These are phyloP conservation scores for Nemophila menziesii DNA, from an alignment of 257 asterid genomes.

Conservation along the genomic window DNA sequence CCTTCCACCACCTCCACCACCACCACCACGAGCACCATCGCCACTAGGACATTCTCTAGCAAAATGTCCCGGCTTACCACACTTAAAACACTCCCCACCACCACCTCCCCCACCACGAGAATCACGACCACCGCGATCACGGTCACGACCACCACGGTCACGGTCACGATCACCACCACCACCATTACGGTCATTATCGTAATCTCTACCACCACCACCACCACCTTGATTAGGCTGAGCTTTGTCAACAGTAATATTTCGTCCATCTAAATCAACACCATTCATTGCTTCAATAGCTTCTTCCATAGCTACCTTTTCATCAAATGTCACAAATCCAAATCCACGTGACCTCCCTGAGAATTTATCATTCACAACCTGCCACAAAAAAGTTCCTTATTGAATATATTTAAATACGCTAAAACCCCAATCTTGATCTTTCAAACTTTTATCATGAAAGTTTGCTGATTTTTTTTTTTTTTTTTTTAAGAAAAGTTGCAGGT, in stretches of 20 bases:
- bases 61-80: constrained; percentile 97
- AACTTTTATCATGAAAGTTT: too few species aligned
- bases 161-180: constrained; percentile 45
- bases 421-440: too few species aligned
- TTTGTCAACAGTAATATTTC: constrained; percentile 72
- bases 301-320: constrained; percentile 76
- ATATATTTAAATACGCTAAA: too few species aligned
- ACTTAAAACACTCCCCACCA: constrained; percentile 81
- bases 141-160: constrained; percentile 49
- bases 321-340: constrained; percentile 86
- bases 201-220: constrained; percentile 53
- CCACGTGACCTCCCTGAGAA: constrained; percentile 84
- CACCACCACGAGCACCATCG: constrained; percentile 28
- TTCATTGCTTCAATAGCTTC: constrained; percentile 92
- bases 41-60: constrained; percentile 91
- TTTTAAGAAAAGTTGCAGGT: too few species aligned
- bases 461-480: too few species aligned
- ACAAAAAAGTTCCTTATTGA: too few species aligned
- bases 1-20: constrained; percentile 36
- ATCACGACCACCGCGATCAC: constrained; percentile 47
- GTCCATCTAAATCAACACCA: constrained; percentile 82
- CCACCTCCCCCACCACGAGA: constrained; percentile 58
- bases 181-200: constrained; percentile 45
- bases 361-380: constrained; percentile 73
- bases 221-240: constrained; percentile 75